Percentiles rank a stretch among this genome's conserved stretches.
phyloP scores from a whole-genome alignment of 352 stramenopile species.

The Phytophthora tubulina region DNA sequence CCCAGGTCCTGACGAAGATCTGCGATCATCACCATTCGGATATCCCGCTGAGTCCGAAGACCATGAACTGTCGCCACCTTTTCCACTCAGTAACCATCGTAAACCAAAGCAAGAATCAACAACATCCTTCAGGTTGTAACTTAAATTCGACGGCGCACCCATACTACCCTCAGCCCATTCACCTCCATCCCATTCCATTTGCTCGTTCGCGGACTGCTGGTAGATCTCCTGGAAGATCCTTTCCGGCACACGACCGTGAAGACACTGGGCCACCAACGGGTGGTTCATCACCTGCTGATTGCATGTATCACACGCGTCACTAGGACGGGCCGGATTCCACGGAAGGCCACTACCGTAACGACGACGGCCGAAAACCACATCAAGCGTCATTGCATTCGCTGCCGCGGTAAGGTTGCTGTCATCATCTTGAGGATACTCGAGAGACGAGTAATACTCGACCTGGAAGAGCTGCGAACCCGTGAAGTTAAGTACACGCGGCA shows the following conservation, averaged over 20 bases:
- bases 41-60: conserved; percentile 22
- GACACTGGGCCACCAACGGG: conserved; percentile 36
- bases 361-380: conserved; percentile 45
- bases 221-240: conserved; percentile 35
- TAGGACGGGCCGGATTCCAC: conserved; percentile 41
- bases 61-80: conserved; percentile 19
- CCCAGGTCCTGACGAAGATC: conserved; percentile 16
- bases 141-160: neutral
- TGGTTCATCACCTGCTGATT: conserved; percentile 24
- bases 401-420: conserved; percentile 8
- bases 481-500: conserved; percentile 55
- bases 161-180: conserved; percentile 11
- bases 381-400: conserved; percentile 28
- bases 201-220: conserved; percentile 9
- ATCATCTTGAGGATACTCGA: conserved; percentile 35
- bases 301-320: conserved; percentile 33
- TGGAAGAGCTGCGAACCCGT: conserved; percentile 57
- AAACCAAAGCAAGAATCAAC: conserved; percentile 34
- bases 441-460: conserved; percentile 46
- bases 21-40: neutral
- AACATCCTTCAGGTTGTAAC: conserved; percentile 18
- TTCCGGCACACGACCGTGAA: conserved; percentile 36
- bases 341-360: conserved; percentile 46
- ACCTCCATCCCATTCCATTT: conserved; percentile 29
- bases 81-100: conserved; percentile 28